phyloP scores from a whole-genome alignment of 257 asterid species.

The Ajuga chamaepitys region DNA sequence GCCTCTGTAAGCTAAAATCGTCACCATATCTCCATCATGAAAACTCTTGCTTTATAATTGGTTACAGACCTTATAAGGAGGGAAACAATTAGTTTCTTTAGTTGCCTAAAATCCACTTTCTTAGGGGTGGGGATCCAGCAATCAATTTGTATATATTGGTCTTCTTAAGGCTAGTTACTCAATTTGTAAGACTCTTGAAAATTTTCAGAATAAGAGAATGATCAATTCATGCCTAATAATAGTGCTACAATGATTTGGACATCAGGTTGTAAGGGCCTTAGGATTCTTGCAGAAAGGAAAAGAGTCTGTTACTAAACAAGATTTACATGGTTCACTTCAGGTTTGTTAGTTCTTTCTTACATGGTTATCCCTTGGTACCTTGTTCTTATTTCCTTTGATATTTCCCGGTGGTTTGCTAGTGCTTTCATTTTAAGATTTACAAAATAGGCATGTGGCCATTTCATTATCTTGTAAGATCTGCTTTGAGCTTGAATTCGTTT shows the following conservation, averaged over 20 bases:
- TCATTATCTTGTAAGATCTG: conserved; percentile 10
- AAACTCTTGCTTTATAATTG: too few species aligned
- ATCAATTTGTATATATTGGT: too few species aligned
- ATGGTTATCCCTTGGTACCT: conserved; percentile 1
- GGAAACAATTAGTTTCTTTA: too few species aligned
- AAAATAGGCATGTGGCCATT: not conserved
- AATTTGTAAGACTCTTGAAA: not conserved
- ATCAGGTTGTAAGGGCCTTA: conserved; percentile 93
- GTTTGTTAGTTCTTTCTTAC: conserved; percentile 55
- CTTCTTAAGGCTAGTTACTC: too few species aligned
- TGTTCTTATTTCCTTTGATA: not conserved
- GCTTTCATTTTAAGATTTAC: not conserved
- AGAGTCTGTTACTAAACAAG: conserved; percentile 45
- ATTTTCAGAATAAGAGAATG: not conserved
- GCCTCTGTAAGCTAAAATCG: too few species aligned
- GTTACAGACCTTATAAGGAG: too few species aligned
- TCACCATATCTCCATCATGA: too few species aligned
- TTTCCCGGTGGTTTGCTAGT: conserved; percentile 2
- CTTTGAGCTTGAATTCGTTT: conserved; percentile 10
- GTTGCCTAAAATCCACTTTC: too few species aligned
- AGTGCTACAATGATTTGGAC: conserved; percentile 21
- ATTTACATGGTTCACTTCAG: conserved; percentile 99
- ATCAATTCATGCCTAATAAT: not conserved
- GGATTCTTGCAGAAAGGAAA: conserved; percentile 66
- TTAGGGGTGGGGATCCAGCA: too few species aligned